phyloP scores from a whole-genome alignment of 768 basidiomycete species.

The Dioszegia hungarica region DNA sequence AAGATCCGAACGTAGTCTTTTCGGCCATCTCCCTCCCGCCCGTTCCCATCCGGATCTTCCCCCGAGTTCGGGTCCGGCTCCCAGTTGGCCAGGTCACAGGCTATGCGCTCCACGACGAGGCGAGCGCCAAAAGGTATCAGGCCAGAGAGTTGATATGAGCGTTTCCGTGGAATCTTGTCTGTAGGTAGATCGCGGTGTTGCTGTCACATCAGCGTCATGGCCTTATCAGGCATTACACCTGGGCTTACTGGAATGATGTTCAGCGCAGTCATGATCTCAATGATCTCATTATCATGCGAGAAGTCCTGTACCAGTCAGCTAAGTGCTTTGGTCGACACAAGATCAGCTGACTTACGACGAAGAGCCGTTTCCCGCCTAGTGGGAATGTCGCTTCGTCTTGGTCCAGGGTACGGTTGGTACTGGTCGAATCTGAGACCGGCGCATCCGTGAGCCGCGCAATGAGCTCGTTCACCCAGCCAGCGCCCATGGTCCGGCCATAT shows the following conservation, averaged over 20 bases:
- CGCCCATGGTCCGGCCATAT: slow-evolving; percentile 35
- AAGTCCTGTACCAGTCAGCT: slow-evolving; percentile 56
- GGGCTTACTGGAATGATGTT: slow-evolving; percentile 54
- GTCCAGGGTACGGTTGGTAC: slow-evolving; percentile 72
- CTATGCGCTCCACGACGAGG: slow-evolving; percentile 65
- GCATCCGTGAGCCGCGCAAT: slow-evolving; percentile 67
- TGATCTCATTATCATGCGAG: slow-evolving; percentile 79
- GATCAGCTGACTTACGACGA: slow-evolving; percentile 27
- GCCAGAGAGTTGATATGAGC: slow-evolving; percentile 34
- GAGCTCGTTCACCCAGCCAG: slow-evolving; percentile 86
- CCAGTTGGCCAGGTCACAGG: slow-evolving; percentile 49
- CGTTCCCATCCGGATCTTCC: slow-evolving; percentile 1
- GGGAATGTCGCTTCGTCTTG: slow-evolving; percentile 65
- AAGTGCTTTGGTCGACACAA: slow-evolving; percentile 30
- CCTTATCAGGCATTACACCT: neutral
- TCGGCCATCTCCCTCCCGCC: slow-evolving; percentile 26
- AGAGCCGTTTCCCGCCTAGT: slow-evolving; percentile 39
- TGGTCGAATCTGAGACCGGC: slow-evolving; percentile 64
- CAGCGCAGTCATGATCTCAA: slow-evolving; percentile 65
- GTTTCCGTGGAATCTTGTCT: slow-evolving; percentile 17
- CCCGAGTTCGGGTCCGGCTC: slow-evolving; percentile 39
- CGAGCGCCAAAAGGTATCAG: slow-evolving; percentile 71
- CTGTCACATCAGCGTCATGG: neutral
- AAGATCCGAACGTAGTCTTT: slow-evolving; percentile 65
- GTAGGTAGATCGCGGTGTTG: slow-evolving; percentile 27